Base-by-base conservation (phyloP, 371 early-diverging fungal species). In the Apophysomyces variabilis region DNA sequence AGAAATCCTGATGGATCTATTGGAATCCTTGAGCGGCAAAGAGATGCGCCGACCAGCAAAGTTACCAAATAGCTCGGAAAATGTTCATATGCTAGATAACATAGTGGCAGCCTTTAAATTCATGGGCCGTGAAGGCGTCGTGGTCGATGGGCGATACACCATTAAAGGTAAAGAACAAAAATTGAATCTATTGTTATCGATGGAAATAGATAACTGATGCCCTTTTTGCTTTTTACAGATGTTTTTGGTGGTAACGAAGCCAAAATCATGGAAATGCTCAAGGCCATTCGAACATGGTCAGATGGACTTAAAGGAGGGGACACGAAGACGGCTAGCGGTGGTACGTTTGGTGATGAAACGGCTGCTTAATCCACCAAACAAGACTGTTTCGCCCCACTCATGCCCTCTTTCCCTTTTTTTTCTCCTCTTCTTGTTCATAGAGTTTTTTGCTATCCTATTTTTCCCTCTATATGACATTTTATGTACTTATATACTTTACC, bases 51-150 rank as follows among this genome's bases (percentile, higher is more conserved):
- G 72, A 32, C 72, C 73, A 4, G 39, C 65, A n/a, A 45, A 18
- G 18, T 35, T 57, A 21, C 65, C 62, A 47, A 35, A 59, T 37
- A 16, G 56, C 37, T 56, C 71, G 18, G 13, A 59, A 35, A 63
- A 66, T 60, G 77, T 65, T 66, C 58, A 57, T 38, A 80, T 76
- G 78, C 73, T 88, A 57, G 88, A 88, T 64, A 81, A 79, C 56
- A 72, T 87, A n/a, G 74, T 85, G 61, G 73, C 85, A 7, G 87
- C 78, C n/a, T 86, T 86, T 75, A 80, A 85, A 58, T 88, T 85
- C 60, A 85, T 88, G 86, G 83, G 78, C n/a, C 71, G 78, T 1
- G 86, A 85, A 57, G 86, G 87, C 0, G 72, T 88, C 45, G 71
- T 73, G 56, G 75, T 85, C 1, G 85, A 86, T 54, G 85, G 85